Conservation (phyloP, 108 stramenopile species). For the Schizochytrium sp. region DNA sequence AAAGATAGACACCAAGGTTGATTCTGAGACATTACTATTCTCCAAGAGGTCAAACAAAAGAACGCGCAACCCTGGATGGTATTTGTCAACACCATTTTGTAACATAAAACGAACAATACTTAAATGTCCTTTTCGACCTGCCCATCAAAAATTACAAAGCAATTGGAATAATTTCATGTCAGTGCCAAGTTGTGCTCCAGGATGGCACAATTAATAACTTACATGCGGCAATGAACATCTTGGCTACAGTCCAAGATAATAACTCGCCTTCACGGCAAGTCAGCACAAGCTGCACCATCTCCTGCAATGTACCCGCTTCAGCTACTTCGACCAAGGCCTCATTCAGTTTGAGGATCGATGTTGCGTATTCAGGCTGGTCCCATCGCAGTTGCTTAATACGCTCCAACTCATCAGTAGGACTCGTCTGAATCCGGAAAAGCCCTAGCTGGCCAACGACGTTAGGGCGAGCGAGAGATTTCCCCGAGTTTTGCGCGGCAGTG, state of each 20-base stretch:
- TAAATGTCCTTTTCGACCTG: not conserved
- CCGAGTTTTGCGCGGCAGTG: no score
- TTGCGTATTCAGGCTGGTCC: conserved; percentile 11
- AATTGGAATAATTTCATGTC: not conserved
- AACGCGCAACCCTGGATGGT: not conserved
- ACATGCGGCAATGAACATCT: not conserved
- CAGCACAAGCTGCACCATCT: conserved; percentile 18
- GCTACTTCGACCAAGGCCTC: conserved; percentile 1
- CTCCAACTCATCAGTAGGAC: not conserved
- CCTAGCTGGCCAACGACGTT: no score
- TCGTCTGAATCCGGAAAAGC: no score
- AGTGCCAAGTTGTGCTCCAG: no score
- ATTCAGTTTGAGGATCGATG: not conserved
- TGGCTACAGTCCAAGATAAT: not conserved
- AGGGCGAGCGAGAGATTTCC: no score
- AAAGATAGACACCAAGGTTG: not conserved
- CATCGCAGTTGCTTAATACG: not conserved
- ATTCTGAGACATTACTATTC: not conserved
- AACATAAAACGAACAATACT: not conserved
- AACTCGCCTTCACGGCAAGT: not conserved
- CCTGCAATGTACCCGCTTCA: not conserved
- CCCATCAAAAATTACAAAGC: not conserved
- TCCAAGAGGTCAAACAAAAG: not conserved
- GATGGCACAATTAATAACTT: not conserved
- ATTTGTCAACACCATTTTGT: not conserved